Percentiles rank a stretch among this genome's conserved stretches.
Conservation (phyloP, 2,329 filamentous ascomycete species). For the Dothideomycetes sp. region DNA sequence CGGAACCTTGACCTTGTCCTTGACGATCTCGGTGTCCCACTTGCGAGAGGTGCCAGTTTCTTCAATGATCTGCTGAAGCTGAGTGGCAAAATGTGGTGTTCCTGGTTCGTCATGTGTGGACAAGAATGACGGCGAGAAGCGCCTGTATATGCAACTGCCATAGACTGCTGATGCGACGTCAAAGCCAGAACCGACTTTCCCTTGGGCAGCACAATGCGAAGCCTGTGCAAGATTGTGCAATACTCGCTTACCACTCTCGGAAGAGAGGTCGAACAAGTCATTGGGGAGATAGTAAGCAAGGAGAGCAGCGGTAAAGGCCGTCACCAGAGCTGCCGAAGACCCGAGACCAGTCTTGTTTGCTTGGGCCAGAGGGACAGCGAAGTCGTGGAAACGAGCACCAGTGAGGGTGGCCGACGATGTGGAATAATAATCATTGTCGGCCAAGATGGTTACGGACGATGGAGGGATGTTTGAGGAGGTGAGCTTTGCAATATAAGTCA, state of each 20-base stretch:
- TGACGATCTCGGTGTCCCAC: constrained; percentile 74
- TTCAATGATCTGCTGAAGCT: constrained; percentile 57
- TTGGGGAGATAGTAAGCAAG: constrained; percentile 62
- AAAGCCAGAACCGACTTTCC: constrained; percentile 92
- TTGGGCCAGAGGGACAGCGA: constrained; percentile 60
- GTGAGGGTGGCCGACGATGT: constrained; percentile 37
- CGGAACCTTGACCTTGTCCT: constrained; percentile 61
- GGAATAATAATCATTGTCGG: constrained; percentile 96
- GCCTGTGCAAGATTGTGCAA: constrained; percentile 92
- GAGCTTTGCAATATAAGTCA: constrained; percentile 62
- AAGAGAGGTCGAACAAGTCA: constrained; percentile 44
- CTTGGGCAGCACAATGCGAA: constrained; percentile 89
- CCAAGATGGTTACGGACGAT: constrained; percentile 71
- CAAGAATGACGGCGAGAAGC: constrained; percentile 78
- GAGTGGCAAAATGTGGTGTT: constrained; percentile 52
- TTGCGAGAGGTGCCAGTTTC: constrained; percentile 34
- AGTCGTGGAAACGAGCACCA: constrained; percentile 56
- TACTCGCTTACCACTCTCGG: constrained; percentile 43
- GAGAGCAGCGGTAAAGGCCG: constrained; percentile 67
- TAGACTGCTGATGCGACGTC: constrained; percentile 90
- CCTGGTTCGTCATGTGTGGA: constrained; percentile 55
- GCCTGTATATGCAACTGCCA: constrained; percentile 78
- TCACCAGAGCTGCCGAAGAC: constrained; percentile 88
- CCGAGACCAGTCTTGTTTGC: constrained; percentile 95
- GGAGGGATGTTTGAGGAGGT: constrained; percentile 49